Percentiles rank a stretch among this genome's conserved stretches.
These are phyloP conservation scores for Stemphylium vesicarium DNA, from an alignment of 2,329 filamentous ascomycete species.

Conservation along the genomic window DNA sequence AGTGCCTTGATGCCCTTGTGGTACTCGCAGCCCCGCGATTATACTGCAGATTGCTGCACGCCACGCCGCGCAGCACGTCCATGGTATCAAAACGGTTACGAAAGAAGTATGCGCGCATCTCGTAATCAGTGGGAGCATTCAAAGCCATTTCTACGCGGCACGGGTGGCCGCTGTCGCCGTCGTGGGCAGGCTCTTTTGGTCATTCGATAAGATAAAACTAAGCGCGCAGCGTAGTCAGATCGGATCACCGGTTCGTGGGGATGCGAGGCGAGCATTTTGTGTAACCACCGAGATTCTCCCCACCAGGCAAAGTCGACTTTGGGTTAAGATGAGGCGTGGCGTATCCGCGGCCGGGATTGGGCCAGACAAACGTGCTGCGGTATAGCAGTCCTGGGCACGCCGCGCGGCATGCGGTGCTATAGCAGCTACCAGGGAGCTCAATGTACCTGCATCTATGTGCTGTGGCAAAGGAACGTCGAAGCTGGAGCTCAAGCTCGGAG, in stretches of 20 bases:
- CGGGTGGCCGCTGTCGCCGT: slow-evolving; percentile 11
- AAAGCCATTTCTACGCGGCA: slow-evolving; percentile 28
- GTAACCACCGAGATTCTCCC: slow-evolving; percentile 36
- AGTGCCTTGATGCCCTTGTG: slow-evolving; percentile 9
- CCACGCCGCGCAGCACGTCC: slow-evolving; percentile 21
- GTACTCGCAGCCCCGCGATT: slow-evolving; percentile 26
- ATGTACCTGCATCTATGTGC: slow-evolving; percentile 39
- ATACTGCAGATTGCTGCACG: slow-evolving; percentile 24
- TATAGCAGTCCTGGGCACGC: slow-evolving; percentile 1
- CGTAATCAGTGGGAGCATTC: slow-evolving; percentile 32
- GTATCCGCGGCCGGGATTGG: slow-evolving; percentile 44
- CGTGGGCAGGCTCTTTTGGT: slow-evolving; percentile 24
- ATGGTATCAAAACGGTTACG: slow-evolving; percentile 32
- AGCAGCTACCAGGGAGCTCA: slow-evolving; percentile 18
- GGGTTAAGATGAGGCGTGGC: slow-evolving; percentile 28
- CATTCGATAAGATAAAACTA: slow-evolving; percentile 38
- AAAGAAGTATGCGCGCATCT: slow-evolving; percentile 30
- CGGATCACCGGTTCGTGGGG: slow-evolving; percentile 26
- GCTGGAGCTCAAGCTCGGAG: slow-evolving; percentile 14
- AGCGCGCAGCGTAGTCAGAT: slow-evolving; percentile 22
- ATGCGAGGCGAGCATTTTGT: slow-evolving; percentile 33
- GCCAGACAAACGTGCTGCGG: slow-evolving; percentile 18
- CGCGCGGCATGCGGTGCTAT: slow-evolving; percentile 33
- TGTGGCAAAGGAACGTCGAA: slow-evolving; percentile 3
- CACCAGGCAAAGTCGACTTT: slow-evolving; percentile 31